Evolutionary conservation across 2,329 filamentous ascomycete genomes (phyloP).

Genomic region (Zopfia rhizophila): DNA sequence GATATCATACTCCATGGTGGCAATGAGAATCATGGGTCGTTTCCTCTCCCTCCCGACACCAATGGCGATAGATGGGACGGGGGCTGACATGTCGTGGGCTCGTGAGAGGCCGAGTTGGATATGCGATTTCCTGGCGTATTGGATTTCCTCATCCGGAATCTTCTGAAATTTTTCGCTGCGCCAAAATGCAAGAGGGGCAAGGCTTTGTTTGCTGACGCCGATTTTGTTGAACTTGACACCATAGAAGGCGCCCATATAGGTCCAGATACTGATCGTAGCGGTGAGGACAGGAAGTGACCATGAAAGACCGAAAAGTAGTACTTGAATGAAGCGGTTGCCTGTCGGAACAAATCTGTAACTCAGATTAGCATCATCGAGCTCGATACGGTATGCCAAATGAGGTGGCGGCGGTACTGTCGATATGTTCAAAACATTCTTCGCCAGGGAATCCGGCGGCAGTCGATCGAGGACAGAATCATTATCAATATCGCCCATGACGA

Average conservation of each 20-base stretch:
- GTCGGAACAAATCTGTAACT: conserved; percentile 63
- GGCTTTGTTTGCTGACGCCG: conserved; percentile 63
- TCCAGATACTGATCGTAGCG: conserved; percentile 62
- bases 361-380: conserved; percentile 65
- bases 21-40: conserved; percentile 69
- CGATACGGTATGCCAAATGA: conserved; percentile 65
- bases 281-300: conserved; percentile 63
- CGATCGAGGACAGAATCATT: conserved; percentile 69
- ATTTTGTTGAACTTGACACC: conserved; percentile 71
- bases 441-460: conserved; percentile 68
- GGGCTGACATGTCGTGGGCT: conserved; percentile 20
- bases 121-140: conserved; percentile 7
- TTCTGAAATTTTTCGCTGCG: conserved; percentile 10
- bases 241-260: conserved; percentile 71
- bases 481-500: conserved; percentile 70
- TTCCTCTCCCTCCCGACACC: conserved; percentile 44
- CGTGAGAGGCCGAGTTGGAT: conserved; percentile 11
- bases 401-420: conserved; percentile 65
- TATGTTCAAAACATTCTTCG: conserved; percentile 67
- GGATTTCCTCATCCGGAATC: conserved; percentile 6
- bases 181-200: conserved; percentile 27
- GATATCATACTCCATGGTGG: conserved; percentile 78
- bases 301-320: conserved; percentile 65
- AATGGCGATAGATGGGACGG: conserved; percentile 29
- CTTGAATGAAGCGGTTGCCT: conserved; percentile 65